Percentiles rank a stretch among this genome's conserved stretches.
phyloP scores from a whole-genome alignment of 331 rosid genomes.

The Dryas integrifolia region DNA sequence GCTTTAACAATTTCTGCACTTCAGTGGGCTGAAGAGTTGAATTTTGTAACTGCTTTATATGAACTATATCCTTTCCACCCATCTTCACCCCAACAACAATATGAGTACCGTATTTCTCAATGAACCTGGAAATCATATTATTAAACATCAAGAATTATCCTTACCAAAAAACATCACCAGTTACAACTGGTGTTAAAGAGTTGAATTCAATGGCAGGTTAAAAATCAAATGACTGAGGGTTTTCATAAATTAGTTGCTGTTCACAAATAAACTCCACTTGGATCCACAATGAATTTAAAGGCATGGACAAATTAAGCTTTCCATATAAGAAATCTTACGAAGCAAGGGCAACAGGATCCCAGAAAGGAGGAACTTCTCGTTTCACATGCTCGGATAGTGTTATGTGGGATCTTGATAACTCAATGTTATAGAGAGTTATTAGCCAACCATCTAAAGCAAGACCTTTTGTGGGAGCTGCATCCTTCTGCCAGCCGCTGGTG shows the following conservation, averaged over 20 bases:
- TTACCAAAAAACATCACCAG: background rate
- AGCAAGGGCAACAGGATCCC: conserved; percentile 89
- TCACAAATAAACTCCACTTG: background rate
- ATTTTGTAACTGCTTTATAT: conserved; percentile 56
- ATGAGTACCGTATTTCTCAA: conserved; percentile 69
- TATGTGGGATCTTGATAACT: conserved; percentile 53
- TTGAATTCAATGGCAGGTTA: background rate
- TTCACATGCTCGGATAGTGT: conserved; percentile 54
- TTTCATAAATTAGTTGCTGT: background rate
- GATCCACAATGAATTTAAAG: background rate
- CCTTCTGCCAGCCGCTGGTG: conserved; percentile 69
- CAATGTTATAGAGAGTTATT: conserved; percentile 64
- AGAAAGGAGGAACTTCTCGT: conserved; percentile 64
- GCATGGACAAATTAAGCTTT: background rate
- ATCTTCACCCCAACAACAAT: conserved; percentile 62
- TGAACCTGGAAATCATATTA: conserved; percentile 48
- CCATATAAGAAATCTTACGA: conserved; percentile 47
- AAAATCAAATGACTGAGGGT: background rate
- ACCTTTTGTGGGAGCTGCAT: conserved; percentile 56
- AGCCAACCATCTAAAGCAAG: conserved; percentile 84
- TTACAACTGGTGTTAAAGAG: background rate
- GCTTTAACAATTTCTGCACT: conserved; percentile 70
- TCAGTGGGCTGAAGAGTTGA: conserved; percentile 57
- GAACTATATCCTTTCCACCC: conserved; percentile 64
- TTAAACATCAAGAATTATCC: conserved; percentile 12